Evolutionary conservation across 192 early-diverging fungal species (phyloP).

Genomic region (Jimgerdemannia lactiflua): DNA sequence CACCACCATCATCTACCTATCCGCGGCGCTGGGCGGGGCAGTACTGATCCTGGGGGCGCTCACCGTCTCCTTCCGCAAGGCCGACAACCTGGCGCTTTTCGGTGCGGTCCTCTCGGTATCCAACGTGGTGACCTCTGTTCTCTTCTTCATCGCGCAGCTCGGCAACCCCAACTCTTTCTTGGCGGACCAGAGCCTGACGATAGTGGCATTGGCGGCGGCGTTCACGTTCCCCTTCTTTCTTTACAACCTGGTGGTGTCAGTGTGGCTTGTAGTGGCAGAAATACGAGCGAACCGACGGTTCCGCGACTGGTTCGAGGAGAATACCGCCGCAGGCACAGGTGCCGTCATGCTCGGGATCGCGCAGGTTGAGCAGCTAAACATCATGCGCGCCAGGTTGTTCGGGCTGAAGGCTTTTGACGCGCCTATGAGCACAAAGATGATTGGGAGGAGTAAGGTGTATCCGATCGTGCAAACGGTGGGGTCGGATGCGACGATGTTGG

Average conservation of each 20-base stretch:
- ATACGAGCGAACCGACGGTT: not conserved
- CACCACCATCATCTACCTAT: not conserved
- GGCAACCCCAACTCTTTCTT: not conserved
- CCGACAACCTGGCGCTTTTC: not conserved
- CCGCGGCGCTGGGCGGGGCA: not conserved
- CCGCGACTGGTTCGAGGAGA: not conserved
- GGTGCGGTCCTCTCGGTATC: not conserved
- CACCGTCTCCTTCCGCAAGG: not conserved
- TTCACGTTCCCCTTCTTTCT: not conserved
- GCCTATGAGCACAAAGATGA: not conserved
- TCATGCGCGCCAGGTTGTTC: not conserved
- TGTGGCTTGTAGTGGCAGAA: not conserved
- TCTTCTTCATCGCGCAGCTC: not conserved
- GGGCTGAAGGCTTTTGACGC: not conserved
- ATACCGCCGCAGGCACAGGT: not conserved
- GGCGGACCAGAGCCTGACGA: not conserved
- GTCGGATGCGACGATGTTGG: too few relatives aligned
- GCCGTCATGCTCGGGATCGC: not conserved
- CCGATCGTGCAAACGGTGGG: too few relatives aligned
- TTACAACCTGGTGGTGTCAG: not conserved
- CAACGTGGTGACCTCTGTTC: not conserved
- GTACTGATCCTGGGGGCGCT: not conserved
- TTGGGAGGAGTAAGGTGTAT: not conserved
- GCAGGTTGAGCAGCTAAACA: not conserved
- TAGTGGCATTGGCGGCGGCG: not conserved